These are phyloP conservation scores for Plasmopara muralis DNA, from an alignment of 352 stramenopile species.

Conservation along the genomic window DNA sequence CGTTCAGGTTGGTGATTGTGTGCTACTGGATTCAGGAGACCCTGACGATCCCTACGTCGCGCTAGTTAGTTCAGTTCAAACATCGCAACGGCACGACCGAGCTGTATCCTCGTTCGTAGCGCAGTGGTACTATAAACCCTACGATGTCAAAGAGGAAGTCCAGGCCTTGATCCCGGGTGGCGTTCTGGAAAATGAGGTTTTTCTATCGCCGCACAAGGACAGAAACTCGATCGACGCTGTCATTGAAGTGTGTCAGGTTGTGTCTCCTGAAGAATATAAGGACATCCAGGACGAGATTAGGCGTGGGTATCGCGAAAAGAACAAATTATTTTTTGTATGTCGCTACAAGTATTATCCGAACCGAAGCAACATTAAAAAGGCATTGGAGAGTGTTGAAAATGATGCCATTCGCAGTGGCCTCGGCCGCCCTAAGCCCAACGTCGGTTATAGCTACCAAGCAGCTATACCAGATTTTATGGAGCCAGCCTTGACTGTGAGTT, in stretches of 20 bases:
- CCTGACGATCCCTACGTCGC: conserved; percentile 59
- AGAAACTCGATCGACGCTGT: conserved; percentile 78
- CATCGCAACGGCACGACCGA: conserved; percentile 42
- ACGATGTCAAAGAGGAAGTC: conserved; percentile 62
- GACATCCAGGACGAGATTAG: conserved; percentile 69
- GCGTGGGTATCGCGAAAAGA: conserved; percentile 61
- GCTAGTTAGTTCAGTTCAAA: conserved; percentile 68
- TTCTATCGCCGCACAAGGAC: conserved; percentile 79
- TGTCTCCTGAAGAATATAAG: conserved; percentile 63
- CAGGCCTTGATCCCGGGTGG: conserved; percentile 50
- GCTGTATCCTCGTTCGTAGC: conserved; percentile 55
- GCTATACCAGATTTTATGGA: conserved; percentile 36
- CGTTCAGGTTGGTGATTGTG: conserved; percentile 68
- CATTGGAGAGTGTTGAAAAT: conserved; percentile 58
- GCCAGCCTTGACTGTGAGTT: conserved; percentile 10
- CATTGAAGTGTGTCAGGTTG: conserved; percentile 67
- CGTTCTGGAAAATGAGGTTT: conserved; percentile 65
- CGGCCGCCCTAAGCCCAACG: conserved; percentile 56
- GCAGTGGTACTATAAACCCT: conserved; percentile 82
- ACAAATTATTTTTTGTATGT: conserved; percentile 60
- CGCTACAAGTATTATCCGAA: conserved; percentile 80
- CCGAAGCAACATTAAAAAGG: conserved; percentile 51
- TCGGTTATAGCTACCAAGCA: conserved; percentile 57
- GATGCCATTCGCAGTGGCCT: conserved; percentile 63
- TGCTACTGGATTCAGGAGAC: conserved; percentile 70